Evolutionary conservation across 306 rosid species (phyloP).

Genomic region (Prunus mume): DNA sequence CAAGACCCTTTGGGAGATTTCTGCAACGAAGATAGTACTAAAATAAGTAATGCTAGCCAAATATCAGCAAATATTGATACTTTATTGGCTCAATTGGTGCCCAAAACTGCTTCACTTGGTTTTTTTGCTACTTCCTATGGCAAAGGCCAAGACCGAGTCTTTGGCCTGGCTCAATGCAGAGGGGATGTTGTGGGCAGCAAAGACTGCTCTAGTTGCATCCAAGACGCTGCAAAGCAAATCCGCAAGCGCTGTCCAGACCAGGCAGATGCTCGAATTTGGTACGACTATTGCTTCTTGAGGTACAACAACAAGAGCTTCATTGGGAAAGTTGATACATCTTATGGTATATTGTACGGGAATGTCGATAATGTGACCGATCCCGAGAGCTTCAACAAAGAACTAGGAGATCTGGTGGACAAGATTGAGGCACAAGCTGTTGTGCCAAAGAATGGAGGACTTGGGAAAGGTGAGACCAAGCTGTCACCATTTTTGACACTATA

Average conservation of each 20-base stretch:
- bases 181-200: conserved; percentile 53
- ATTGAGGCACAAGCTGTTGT: conserved; percentile 40
- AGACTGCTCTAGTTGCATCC: conserved; percentile 58
- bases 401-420: conserved; percentile 38
- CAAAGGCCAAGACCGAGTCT: too few species aligned
- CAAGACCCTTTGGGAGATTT: too few species aligned
- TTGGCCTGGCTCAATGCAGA: background rate
- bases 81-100: too few species aligned
- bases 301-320: conserved; percentile 34
- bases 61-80: too few species aligned
- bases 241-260: conserved; percentile 42
- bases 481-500: conserved; percentile 53
- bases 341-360: conserved; percentile 50
- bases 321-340: conserved; percentile 54
- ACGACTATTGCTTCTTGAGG: conserved; percentile 63
- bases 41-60: too few species aligned
- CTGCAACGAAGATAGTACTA: too few species aligned
- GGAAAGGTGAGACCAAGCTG: conserved; percentile 48
- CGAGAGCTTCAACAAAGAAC: conserved; percentile 40
- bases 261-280: conserved; percentile 62
- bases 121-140: too few species aligned
- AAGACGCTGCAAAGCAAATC: conserved; percentile 54
- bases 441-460: conserved; percentile 44
- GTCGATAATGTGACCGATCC: conserved; percentile 52
- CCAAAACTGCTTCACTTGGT: too few species aligned